Percentiles rank a stretch among this genome's conserved stretches.
phyloP scores from a whole-genome alignment of 371 early-diverging fungal genomes.

The Umbelopsis sp. region DNA sequence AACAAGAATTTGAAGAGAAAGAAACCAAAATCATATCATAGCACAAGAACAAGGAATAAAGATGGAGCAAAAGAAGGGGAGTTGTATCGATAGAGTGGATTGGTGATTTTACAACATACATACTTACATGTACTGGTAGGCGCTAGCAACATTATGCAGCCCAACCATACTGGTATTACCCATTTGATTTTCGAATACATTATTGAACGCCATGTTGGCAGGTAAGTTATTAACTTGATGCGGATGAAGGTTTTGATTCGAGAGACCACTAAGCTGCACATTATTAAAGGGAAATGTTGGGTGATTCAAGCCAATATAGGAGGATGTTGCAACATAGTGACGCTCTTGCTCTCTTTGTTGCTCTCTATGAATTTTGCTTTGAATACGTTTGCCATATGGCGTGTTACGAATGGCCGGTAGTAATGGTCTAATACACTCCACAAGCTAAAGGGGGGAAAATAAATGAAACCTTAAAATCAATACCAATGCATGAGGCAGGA shows the following conservation, averaged over 20 bases:
- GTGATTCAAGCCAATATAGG: slow-evolving; percentile 6
- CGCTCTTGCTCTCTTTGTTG: slow-evolving; percentile 25
- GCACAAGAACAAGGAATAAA: not conserved
- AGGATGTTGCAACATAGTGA: not conserved
- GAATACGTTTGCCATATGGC: slow-evolving; percentile 88
- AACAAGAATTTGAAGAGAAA: not conserved
- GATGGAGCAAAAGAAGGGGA: not conserved
- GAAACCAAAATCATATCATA: slow-evolving; percentile 15
- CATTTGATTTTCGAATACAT: slow-evolving; percentile 19
- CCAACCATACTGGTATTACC: slow-evolving; percentile 19
- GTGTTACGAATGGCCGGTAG: slow-evolving; percentile 82
- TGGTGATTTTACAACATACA: slow-evolving; percentile 16
- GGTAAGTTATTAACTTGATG: slow-evolving; percentile 17
- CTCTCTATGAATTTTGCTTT: slow-evolving; percentile 75
- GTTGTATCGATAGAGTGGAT: not conserved
- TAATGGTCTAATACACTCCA: slow-evolving; percentile 78
- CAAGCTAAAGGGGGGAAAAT: slow-evolving; percentile 37
- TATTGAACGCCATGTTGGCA: slow-evolving; percentile 14
- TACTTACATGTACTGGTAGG: slow-evolving; percentile 19
- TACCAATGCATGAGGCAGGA: not conserved
- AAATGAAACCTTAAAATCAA: not conserved
- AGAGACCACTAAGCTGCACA: slow-evolving; percentile 11
- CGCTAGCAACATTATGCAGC: slow-evolving; percentile 9
- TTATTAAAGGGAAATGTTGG: not conserved
- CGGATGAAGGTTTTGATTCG: slow-evolving; percentile 9